Evolutionary conservation across 495 filamentous ascomycete species (phyloP).

Genomic region (Hypoxylon trugodes): DNA sequence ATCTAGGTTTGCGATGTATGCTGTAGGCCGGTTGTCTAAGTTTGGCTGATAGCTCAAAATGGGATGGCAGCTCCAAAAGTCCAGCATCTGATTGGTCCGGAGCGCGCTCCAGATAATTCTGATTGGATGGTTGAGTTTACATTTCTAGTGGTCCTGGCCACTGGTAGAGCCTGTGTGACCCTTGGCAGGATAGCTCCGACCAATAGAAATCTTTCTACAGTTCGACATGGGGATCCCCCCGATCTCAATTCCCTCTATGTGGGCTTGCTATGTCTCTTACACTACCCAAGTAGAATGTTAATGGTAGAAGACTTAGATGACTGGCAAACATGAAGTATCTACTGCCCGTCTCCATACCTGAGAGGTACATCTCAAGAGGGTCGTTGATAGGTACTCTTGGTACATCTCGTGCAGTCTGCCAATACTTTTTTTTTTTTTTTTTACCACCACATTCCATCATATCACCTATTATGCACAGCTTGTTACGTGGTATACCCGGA

Average conservation of each 20-base stretch:
- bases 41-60: constrained; percentile 6
- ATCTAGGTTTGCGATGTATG: too few species aligned
- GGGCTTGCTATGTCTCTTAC: not conserved
- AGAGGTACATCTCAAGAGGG: too few species aligned
- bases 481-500: constrained; percentile 19
- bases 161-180: constrained; percentile 20
- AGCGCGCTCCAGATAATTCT: constrained; percentile 14
- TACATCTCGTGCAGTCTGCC: not conserved
- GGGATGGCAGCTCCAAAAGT: not conserved
- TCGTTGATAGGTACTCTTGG: too few species aligned
- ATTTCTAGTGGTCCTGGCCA: not conserved
- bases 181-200: constrained; percentile 6
- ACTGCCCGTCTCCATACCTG: too few species aligned
- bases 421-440: not conserved
- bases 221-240: constrained; percentile 10
- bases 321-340: too few species aligned
- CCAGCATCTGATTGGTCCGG: constrained; percentile 22
- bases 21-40: too few species aligned
- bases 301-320: too few species aligned
- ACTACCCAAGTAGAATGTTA: not conserved
- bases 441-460: not conserved
- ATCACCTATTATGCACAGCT: constrained; percentile 12
- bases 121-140: constrained; percentile 7
- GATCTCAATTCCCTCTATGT: constrained; percentile 3
- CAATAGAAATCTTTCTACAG: not conserved